Conservation (phyloP, 805 yeast species). For the Pichia deserticola region DNA sequence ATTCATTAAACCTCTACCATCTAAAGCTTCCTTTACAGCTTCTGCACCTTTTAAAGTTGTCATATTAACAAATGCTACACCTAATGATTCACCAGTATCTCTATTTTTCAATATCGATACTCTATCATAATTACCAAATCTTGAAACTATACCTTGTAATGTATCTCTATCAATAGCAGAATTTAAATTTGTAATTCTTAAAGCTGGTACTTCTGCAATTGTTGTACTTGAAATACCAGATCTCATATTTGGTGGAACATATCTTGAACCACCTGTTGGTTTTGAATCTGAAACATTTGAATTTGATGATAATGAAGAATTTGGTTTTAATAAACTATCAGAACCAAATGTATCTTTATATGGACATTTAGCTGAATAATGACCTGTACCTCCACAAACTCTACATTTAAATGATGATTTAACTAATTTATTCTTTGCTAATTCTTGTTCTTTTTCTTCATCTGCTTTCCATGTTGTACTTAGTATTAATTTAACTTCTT, state of each 20-base stretch:
- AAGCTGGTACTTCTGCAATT: conserved; percentile 25
- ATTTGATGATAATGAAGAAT: conserved; percentile 7
- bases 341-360: conserved; percentile 78
- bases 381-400: conserved; percentile 80
- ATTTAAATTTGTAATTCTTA: conserved; percentile 88
- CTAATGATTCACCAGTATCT: conserved; percentile 91
- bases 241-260: conserved; percentile 60
- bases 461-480: conserved; percentile 71
- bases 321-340: conserved; percentile 15
- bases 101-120: conserved; percentile 81
- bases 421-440: conserved; percentile 38
- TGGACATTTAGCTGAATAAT: conserved; percentile 93
- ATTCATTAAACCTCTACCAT: conserved; percentile 90
- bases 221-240: conserved; percentile 31
- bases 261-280: conserved; percentile 27
- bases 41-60: conserved; percentile 63
- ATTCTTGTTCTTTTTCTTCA: conserved; percentile 62
- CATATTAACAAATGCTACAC: conserved; percentile 90
- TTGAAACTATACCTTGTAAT: conserved; percentile 65
- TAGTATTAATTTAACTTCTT: conserved; percentile 67
- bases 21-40: conserved; percentile 62
- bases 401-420: conserved; percentile 63
- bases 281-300: conserved; percentile 9
- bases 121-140: conserved; percentile 63
- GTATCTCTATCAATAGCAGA: conserved; percentile 76